Conservation (phyloP, 202 grass and related monocot genomes). For the Hordeum pubiflorum region DNA sequence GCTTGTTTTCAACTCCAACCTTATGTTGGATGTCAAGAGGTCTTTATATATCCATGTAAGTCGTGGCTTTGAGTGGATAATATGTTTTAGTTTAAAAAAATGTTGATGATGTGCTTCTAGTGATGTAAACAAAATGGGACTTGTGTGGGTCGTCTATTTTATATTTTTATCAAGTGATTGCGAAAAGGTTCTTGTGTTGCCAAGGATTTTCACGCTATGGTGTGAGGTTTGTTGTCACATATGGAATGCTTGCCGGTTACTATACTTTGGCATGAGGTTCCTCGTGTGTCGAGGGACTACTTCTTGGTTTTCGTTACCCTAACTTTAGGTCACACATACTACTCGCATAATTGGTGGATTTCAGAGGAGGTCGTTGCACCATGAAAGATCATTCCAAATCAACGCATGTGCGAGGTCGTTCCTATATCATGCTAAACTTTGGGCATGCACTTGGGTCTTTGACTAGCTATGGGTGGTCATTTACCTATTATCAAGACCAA, state of each 20-base stretch:
- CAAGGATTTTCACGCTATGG: neutral
- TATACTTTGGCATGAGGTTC: no score
- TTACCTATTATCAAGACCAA: no score
- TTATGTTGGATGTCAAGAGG: neutral
- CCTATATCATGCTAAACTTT: no score
- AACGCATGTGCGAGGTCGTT: neutral
- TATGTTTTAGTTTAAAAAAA: neutral
- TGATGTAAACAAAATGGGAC: neutral
- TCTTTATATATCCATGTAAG: neutral
- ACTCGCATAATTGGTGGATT: neutral
- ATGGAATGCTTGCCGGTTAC: no score
- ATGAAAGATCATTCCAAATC: neutral
- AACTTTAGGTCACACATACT: neutral
- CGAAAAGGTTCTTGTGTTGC: neutral
- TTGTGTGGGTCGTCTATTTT: neutral
- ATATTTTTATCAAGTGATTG: neutral
- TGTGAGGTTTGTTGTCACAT: neutral
- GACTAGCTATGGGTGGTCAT: no score
- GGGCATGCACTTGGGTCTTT: no score
- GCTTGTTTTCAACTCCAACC: neutral
- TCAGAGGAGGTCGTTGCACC: neutral
- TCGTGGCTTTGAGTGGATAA: neutral
- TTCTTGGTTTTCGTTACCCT: no score
- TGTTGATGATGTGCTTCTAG: neutral
- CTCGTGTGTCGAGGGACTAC: no score